phyloP scores from a whole-genome alignment of 345 rosid genomes.

The Aegle marmelos region DNA sequence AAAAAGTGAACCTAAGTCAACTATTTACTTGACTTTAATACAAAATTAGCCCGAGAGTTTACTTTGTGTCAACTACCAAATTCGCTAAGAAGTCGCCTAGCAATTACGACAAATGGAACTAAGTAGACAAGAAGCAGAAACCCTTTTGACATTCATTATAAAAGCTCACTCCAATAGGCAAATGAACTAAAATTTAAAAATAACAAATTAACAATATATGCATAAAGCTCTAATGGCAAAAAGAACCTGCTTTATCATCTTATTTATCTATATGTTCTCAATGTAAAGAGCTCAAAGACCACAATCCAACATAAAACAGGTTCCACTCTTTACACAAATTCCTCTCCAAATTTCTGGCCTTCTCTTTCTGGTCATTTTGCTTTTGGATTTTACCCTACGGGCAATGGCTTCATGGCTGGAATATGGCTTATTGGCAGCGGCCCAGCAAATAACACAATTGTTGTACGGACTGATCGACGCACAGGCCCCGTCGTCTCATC shows the following conservation, averaged over 20 bases:
- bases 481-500: neutral
- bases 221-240: neutral
- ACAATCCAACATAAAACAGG: conserved; percentile 9
- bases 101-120: neutral
- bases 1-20: neutral
- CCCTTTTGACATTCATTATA: neutral
- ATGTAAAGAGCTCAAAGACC: neutral
- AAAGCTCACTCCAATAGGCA: neutral
- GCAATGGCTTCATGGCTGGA: neutral
- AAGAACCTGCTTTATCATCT: neutral
- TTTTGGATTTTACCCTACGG: neutral
- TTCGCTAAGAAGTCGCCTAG: neutral
- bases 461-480: neutral
- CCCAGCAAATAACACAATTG: neutral
- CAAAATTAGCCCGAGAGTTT: neutral
- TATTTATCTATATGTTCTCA: neutral
- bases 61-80: neutral
- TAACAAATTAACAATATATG: neutral
- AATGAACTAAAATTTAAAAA: neutral
- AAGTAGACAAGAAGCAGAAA: neutral
- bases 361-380: too few relatives aligned
- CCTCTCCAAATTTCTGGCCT: neutral
- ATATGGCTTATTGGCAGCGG: conserved; percentile 3
- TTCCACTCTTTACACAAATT: conserved; percentile 8
- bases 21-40: neutral